Conservation (phyloP, 2,329 filamentous ascomycete genomes). For the Hymenotorrendiella dingleyae region DNA sequence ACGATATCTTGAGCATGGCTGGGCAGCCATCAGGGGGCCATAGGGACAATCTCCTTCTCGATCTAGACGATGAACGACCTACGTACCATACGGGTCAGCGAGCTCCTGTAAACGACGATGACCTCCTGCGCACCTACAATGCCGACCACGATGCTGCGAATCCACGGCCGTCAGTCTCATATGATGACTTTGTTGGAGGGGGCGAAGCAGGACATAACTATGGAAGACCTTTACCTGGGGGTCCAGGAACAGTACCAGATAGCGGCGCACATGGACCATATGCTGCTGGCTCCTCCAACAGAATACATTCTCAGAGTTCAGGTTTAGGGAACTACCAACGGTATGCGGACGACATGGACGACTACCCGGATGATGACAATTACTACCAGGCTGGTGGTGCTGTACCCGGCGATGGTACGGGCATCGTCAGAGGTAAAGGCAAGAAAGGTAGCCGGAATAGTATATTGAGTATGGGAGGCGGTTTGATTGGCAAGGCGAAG, state of each 20-base stretch:
- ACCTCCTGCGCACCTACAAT: constrained; percentile 69
- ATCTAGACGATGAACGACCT: constrained; percentile 66
- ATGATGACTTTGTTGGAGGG: constrained; percentile 88
- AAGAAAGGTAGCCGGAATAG: constrained; percentile 78
- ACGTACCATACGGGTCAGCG: constrained; percentile 70
- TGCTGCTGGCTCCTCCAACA: constrained; percentile 10
- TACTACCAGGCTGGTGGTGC: constrained; percentile 73
- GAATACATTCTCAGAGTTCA: constrained; percentile 61
- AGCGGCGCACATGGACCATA: constrained; percentile 25
- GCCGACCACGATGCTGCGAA: constrained; percentile 52
- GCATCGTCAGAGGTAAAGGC: constrained; percentile 36
- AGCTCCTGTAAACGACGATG: constrained; percentile 74
- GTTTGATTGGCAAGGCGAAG: constrained; percentile 80
- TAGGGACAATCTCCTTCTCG: constrained; percentile 60
- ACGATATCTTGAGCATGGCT: constrained; percentile 48
- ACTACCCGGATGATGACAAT: constrained; percentile 69
- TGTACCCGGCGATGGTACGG: constrained; percentile 49
- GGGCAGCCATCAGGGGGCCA: constrained; percentile 46
- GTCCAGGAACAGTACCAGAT: constrained; percentile 24
- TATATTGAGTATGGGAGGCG: constrained; percentile 79
- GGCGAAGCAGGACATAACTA: constrained; percentile 40
- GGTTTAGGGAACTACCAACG: constrained; percentile 83
- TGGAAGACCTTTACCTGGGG: constrained; percentile 35
- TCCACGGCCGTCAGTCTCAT: constrained; percentile 79
- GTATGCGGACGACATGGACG: constrained; percentile 84